Percentiles rank a stretch among this genome's conserved stretches.
Evolutionary conservation across 768 basidiomycete species (phyloP).

Genomic region (Pleurotus pulmonarius): DNA sequence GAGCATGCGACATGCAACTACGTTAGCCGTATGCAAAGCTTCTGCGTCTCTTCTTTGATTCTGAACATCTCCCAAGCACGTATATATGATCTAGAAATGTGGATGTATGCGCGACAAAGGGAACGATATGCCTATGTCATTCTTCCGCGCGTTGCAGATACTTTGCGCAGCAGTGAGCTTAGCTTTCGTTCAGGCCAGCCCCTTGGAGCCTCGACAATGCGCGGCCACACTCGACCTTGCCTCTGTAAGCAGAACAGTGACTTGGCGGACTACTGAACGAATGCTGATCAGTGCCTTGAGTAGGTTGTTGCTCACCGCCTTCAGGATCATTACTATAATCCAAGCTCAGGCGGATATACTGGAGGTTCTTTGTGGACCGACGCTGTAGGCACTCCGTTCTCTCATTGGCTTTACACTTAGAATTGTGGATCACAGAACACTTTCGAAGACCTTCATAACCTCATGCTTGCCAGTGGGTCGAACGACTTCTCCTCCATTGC

Average conservation of each 20-base stretch:
- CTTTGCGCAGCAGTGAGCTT: neutral
- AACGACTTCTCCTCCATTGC: constrained; percentile 38
- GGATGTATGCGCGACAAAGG: no score
- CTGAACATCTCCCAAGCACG: neutral
- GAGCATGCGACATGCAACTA: no score
- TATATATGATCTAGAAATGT: no score
- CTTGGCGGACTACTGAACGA: neutral
- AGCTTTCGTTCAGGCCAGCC: neutral
- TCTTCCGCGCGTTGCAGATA: no score
- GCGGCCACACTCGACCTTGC: neutral
- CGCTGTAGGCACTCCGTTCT: constrained; percentile 27
- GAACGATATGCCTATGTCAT: no score
- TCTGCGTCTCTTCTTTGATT: neutral
- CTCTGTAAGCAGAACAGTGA: neutral
- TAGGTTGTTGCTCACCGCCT: constrained; percentile 30
- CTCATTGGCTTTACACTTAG: neutral
- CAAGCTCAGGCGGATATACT: constrained; percentile 36
- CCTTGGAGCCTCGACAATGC: neutral
- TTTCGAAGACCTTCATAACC: constrained; percentile 52
- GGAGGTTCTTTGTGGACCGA: constrained; percentile 55
- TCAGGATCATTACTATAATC: constrained; percentile 38
- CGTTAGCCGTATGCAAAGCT: no score
- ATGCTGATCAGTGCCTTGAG: neutral
- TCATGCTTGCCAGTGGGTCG: constrained; percentile 48
- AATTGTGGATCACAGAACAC: constrained; percentile 36